These are phyloP conservation scores for Fusarium verticillioides DNA, from an alignment of 2,329 filamentous ascomycete species.

Conservation along the genomic window DNA sequence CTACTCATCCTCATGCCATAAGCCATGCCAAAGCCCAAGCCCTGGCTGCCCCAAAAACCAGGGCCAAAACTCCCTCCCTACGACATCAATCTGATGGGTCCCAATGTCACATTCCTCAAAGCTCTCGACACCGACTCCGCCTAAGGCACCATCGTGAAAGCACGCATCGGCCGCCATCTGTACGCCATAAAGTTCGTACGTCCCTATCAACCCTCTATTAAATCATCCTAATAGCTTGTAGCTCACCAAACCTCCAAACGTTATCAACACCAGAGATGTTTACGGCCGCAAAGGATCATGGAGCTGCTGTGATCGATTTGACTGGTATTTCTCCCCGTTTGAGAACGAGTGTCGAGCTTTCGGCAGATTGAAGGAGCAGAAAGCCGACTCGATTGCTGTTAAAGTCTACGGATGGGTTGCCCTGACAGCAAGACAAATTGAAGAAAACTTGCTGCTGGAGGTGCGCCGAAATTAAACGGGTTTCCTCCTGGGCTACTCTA, in stretches of 20 bases:
- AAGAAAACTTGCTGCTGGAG: not conserved
- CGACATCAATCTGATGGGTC: not conserved
- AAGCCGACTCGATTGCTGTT: not conserved
- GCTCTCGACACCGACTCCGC: not conserved
- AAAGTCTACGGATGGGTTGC: constrained; percentile 13
- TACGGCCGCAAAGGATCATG: not conserved
- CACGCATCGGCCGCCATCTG: not conserved
- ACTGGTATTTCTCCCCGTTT: constrained; percentile 6
- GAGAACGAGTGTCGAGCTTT: constrained; percentile 23
- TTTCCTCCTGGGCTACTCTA: not conserved
- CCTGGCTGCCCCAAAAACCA: not conserved
- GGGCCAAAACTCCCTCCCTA: not conserved
- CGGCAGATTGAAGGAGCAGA: not conserved
- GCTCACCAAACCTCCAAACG: not conserved
- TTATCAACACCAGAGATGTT: not conserved
- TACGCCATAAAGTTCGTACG: constrained; percentile 9
- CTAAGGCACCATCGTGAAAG: not conserved
- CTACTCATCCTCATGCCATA: not conserved
- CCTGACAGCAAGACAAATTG: not conserved
- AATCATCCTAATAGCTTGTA: not conserved
- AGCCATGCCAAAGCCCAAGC: not conserved
- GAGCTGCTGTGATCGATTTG: not conserved
- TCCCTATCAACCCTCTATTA: not conserved
- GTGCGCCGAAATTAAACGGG: fast-evolving
- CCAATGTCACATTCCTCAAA: not conserved